Percentiles rank a stretch among this genome's conserved stretches.
Conservation (phyloP, 768 basidiomycete genomes). For the Mycena haematopus region DNA sequence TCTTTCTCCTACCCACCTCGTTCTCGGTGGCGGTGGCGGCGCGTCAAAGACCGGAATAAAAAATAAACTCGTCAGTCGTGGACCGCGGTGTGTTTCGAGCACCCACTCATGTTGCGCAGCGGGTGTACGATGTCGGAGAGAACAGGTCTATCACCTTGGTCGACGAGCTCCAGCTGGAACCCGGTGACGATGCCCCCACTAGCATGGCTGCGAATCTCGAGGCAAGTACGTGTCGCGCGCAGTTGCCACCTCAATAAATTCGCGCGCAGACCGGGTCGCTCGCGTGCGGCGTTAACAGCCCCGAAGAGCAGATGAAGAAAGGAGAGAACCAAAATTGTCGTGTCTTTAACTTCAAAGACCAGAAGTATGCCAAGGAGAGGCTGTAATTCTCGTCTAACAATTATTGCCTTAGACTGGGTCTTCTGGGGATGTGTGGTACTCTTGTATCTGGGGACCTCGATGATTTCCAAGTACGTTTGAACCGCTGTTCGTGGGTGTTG, state of each 20-base stretch:
- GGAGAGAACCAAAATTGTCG: slow-evolving; percentile 89
- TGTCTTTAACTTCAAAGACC: slow-evolving; percentile 61
- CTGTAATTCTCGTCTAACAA: slow-evolving; percentile 10
- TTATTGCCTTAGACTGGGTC: slow-evolving; percentile 52
- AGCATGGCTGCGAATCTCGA: slow-evolving; percentile 78
- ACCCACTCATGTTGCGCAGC: slow-evolving; percentile 47
- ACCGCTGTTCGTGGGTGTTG: background rate
- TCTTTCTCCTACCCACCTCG: slow-evolving; percentile 68
- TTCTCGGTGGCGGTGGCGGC: slow-evolving; percentile 92
- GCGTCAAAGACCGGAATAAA: slow-evolving; percentile 87
- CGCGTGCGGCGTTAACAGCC: slow-evolving; percentile 89
- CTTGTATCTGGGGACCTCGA: slow-evolving; percentile 65
- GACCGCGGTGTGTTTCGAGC: background rate
- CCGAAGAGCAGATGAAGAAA: slow-evolving; percentile 61
- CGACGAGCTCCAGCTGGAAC: slow-evolving; percentile 76
- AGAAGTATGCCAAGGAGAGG: slow-evolving; percentile 53
- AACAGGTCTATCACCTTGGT: slow-evolving; percentile 60
- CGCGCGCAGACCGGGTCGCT: slow-evolving; percentile 53
- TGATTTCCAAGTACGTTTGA: slow-evolving; percentile 82
- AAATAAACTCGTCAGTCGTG: slow-evolving; percentile 82
- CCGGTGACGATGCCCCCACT: slow-evolving; percentile 95
- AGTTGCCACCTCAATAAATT: slow-evolving; percentile 5
- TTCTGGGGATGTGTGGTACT: slow-evolving; percentile 63
- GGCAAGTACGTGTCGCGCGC: slow-evolving; percentile 44
- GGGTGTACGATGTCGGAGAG: slow-evolving; percentile 67